These are phyloP conservation scores for Wickerhamiella bombiphila DNA, from an alignment of 805 yeast genomes.

Conservation along the genomic window DNA sequence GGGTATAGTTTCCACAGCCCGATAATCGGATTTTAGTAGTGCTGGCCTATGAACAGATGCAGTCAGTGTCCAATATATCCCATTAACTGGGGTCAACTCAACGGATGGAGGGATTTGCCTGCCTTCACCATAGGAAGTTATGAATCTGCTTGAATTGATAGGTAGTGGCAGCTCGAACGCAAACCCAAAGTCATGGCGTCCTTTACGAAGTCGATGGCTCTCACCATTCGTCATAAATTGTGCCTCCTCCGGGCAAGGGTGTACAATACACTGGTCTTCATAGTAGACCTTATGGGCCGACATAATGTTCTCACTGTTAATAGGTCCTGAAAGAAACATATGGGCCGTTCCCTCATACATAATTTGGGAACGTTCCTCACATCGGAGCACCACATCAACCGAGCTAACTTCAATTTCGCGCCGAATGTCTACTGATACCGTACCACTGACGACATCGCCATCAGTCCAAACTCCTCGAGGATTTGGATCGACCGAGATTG, in stretches of 20 bases:
- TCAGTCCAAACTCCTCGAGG: constrained; percentile 4
- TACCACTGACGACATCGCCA: constrained; percentile 6
- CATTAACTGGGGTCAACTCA: constrained; percentile 7
- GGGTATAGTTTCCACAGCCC: neutral
- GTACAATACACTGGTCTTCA: no score
- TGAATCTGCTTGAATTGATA: neutral
- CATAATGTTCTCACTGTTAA: no score
- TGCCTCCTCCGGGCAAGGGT: no score
- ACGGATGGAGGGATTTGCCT: constrained; percentile 8
- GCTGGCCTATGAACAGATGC: constrained; percentile 7
- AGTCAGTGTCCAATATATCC: constrained; percentile 9
- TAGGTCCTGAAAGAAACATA: no score
- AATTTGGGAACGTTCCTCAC: constrained; percentile 6
- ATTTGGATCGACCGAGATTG: constrained; percentile 3
- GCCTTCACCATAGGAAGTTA: no score
- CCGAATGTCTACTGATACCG: constrained; percentile 4
- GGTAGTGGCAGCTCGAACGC: constrained; percentile 6
- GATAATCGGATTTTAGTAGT: constrained; percentile 5
- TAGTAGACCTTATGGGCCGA: no score
- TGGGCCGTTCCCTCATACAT: no score
- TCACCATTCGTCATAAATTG: no score
- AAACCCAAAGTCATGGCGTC: constrained; percentile 6
- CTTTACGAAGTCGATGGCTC: constrained; percentile 2
- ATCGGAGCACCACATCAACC: constrained; percentile 5
- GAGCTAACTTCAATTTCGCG: constrained; percentile 7